Evolutionary conservation across 2,329 filamentous ascomycete species (phyloP), one percentile per base, ranked within the genome.

Genomic region (Fusarium neocosmosporiellum): DNA sequence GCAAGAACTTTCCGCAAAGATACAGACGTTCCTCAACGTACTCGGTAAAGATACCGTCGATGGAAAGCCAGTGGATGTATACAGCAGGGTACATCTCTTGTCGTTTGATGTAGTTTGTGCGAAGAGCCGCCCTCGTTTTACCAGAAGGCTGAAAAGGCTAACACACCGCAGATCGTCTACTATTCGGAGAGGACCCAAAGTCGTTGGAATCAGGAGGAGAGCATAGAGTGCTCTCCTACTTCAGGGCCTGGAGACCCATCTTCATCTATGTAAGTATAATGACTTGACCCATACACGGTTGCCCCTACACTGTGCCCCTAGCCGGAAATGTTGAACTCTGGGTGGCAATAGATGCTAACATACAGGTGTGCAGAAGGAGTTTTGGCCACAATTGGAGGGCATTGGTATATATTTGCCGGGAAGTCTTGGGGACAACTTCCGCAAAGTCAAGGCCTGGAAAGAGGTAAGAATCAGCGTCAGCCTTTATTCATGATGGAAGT

Each of bases 51-150:
- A 37, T 31, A 27, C 46, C 10, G 34, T n/a, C n/a, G 59, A 62
- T 39, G 31, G 43, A 7, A 29, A 4, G 7, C 53, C 53, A 29
- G n/a, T 55, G 1, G 53, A 55, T 9, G 13, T 50, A 13, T 22
- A 50, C 46, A 53, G 20, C 34, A 14, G 8, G 22, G 20, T 53
- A 5, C 46, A 62, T 54, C 46, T 39, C 18, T 39, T 50, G 22
- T 53, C 31, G 39, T 62, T 62, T 39, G 59, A 62, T 31, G 43
- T 62, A n/a, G 34, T 62, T 33, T 62, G 59, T 62, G 33, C 9
- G 59, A 37, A 50, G 5, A 46, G 7, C 11, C 18, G 14, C 10
- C 14, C 37, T 6, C 41, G 14, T 20, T 46, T 14, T 27, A 27
- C 11, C 10, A 29, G 11, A 1, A 37, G 41, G 24, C 7, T 39